These are phyloP conservation scores for Benincasa hispida DNA, from an alignment of 306 rosid genomes.

Conservation along the genomic window DNA sequence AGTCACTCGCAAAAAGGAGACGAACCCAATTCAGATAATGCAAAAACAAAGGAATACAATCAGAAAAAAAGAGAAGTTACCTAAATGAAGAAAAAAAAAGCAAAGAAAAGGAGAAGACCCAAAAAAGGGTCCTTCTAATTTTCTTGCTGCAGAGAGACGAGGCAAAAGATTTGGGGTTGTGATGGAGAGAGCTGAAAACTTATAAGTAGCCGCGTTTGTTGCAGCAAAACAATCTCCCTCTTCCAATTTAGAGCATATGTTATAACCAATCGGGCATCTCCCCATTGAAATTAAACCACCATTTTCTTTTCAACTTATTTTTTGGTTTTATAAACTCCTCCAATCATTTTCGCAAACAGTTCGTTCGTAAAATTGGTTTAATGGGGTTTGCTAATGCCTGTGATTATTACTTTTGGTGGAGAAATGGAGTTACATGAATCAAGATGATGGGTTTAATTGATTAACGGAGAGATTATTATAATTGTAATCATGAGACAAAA, in stretches of 20 bases:
- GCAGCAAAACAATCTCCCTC: constrained; percentile 5
- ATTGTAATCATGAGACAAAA: no score
- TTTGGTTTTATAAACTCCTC: background rate
- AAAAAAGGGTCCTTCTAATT: background rate
- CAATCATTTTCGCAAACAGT: background rate
- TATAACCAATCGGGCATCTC: background rate
- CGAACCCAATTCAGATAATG: background rate
- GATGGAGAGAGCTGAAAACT: background rate
- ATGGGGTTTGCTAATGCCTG: no score
- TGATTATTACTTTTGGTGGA: no score
- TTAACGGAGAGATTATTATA: no score
- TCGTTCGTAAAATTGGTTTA: no score
- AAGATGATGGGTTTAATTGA: background rate
- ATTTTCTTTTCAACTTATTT: background rate
- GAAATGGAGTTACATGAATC: background rate
- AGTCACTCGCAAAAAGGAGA: background rate
- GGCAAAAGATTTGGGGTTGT: background rate
- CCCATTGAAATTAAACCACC: background rate
- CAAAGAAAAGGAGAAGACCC: constrained; percentile 1
- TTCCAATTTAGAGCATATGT: background rate
- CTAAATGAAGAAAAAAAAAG: background rate
- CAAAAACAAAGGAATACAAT: background rate
- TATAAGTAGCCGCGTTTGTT: background rate
- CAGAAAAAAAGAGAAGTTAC: background rate
- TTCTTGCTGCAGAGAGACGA: background rate